Conservation (phyloP, 306 rosid species). For the Astragalus glycyphyllos region DNA sequence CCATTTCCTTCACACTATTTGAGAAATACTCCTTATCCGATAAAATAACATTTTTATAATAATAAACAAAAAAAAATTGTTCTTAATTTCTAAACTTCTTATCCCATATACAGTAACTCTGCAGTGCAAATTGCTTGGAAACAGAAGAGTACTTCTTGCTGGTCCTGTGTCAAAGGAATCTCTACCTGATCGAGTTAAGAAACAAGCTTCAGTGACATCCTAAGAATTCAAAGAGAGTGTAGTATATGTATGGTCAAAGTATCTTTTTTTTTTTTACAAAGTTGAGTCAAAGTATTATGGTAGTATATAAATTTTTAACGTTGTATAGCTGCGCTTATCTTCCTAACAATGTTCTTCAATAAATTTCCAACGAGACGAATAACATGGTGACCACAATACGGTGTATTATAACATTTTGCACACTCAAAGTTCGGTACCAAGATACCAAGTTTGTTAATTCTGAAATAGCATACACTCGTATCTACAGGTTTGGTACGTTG, state of each 20-base stretch:
- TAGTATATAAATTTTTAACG: background rate
- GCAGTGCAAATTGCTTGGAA: background rate
- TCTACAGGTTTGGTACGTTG: too few species aligned
- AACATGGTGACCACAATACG: background rate
- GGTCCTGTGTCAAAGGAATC: conserved; percentile 13
- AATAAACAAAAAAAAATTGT: too few species aligned
- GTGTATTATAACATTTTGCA: too few species aligned
- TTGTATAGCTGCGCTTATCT: background rate
- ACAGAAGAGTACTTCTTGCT: background rate
- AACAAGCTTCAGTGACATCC: background rate
- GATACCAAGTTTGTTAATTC: too few species aligned
- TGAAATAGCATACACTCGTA: too few species aligned
- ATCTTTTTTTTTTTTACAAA: background rate
- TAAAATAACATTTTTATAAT: too few species aligned
- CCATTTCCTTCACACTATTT: too few species aligned
- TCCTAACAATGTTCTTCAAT: background rate
- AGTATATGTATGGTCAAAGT: background rate
- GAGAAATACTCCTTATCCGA: too few species aligned
- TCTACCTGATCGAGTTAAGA: background rate
- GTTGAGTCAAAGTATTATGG: too few species aligned
- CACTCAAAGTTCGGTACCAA: too few species aligned
- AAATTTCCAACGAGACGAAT: too few species aligned
- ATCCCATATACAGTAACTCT: background rate
- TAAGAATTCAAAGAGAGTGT: background rate
- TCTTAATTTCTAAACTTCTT: background rate